These are phyloP conservation scores for Mrakia hoshinonis DNA, from an alignment of 768 basidiomycete species.

Conservation along the genomic window DNA sequence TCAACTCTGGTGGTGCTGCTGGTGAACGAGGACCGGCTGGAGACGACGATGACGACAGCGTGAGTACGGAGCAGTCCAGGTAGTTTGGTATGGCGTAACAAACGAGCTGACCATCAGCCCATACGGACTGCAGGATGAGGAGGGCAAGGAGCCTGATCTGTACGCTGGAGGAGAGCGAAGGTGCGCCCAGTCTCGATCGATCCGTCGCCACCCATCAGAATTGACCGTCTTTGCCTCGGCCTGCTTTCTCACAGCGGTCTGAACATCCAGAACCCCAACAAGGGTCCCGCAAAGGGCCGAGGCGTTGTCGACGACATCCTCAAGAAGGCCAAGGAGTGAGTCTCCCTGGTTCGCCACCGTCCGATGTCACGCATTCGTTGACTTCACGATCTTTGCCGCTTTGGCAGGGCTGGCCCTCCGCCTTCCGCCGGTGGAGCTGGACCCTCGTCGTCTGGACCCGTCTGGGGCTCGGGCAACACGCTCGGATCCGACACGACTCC, in stretches of 20 bases:
- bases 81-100: too few relatives aligned
- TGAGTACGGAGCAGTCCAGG: too few relatives aligned
- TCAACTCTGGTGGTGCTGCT: conserved; percentile 33
- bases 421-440: conserved; percentile 15
- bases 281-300: conserved; percentile 50
- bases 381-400: neutral
- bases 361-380: neutral
- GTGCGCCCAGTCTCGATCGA: conserved; percentile 41
- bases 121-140: conserved; percentile 23
- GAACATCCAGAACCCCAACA: conserved; percentile 74
- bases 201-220: neutral
- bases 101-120: too few relatives aligned
- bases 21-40: conserved; percentile 40
- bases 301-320: conserved; percentile 49
- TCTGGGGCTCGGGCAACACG: conserved; percentile 67
- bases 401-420: conserved; percentile 18
- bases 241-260: conserved; percentile 56
- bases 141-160: conserved; percentile 51
- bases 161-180: conserved; percentile 95
- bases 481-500: conserved; percentile 86
- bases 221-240: neutral
- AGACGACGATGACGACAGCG: conserved; percentile 41
- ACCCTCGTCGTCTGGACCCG: conserved; percentile 36
- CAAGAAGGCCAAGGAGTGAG: conserved; percentile 70
- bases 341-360: conserved; percentile 27